phyloP scores from a whole-genome alignment of 805 yeast genomes.

The Sungouiozyma ichnusensis region DNA sequence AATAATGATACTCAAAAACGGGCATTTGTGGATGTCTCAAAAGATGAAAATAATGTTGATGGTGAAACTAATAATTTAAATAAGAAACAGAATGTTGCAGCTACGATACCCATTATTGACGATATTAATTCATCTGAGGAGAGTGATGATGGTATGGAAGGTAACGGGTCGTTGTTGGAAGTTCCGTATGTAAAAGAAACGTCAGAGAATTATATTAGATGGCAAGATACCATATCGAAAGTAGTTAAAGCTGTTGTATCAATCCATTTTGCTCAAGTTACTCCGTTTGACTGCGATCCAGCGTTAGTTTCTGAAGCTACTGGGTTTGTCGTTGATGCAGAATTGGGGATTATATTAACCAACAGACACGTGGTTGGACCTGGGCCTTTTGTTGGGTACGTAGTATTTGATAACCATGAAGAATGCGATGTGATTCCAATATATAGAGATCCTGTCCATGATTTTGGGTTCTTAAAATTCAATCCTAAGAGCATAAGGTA shows the following conservation, averaged over 20 bases:
- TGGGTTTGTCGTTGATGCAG: conserved; percentile 84
- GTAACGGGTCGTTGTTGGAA: background rate
- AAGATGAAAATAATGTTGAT: background rate
- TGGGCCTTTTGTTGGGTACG: conserved; percentile 87
- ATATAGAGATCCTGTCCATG: conserved; percentile 91
- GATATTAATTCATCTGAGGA: background rate
- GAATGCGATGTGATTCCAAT: conserved; percentile 79
- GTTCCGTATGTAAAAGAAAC: background rate
- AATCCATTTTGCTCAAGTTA: conserved; percentile 79
- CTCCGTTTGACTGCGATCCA: conserved; percentile 75
- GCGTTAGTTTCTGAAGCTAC: conserved; percentile 85
- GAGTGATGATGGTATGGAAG: conserved; percentile 1
- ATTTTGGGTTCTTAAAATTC: conserved; percentile 80
- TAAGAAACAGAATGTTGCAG: background rate
- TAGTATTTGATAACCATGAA: conserved; percentile 88
- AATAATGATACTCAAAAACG: background rate
- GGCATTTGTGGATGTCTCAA: background rate
- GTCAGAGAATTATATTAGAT: conserved; percentile 32
- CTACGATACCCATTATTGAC: background rate
- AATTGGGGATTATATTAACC: conserved; percentile 73
- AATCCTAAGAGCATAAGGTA: conserved; percentile 64
- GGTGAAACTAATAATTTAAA: background rate
- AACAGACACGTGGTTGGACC: conserved; percentile 94
- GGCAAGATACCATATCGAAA: conserved; percentile 74
- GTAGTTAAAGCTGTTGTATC: conserved; percentile 85